A percentile compares a stretch with the other conserved stretches of the same genome.
These are phyloP conservation scores for Salvia splendens DNA, from an alignment of 257 asterid genomes.

Conservation along the genomic window DNA sequence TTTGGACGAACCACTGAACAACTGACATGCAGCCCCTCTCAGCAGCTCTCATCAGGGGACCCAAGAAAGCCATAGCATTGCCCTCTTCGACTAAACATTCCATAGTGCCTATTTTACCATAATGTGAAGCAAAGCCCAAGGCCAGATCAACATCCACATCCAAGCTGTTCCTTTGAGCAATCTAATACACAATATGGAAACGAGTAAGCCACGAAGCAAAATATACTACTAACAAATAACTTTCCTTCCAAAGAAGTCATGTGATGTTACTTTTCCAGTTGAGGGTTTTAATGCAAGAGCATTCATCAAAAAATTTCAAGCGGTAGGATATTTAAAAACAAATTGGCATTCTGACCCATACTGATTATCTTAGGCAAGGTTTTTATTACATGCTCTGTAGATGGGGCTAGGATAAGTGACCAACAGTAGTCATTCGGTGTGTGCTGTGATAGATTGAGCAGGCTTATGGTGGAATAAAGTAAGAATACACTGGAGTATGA, in stretches of 20 bases:
- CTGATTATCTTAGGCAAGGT: not conserved
- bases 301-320: slow-evolving; percentile 1
- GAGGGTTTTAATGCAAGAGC: not conserved
- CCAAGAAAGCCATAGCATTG: slow-evolving; percentile 89
- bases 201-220: not conserved
- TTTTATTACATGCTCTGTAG: not conserved
- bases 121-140: slow-evolving; percentile 92
- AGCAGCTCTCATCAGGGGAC: slow-evolving; percentile 97
- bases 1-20: slow-evolving; percentile 83
- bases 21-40: slow-evolving; percentile 95
- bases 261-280: slow-evolving; percentile 5
- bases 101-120: slow-evolving; percentile 88
- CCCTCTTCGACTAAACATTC: slow-evolving; percentile 97
- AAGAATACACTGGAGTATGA: not conserved
- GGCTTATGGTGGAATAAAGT: slow-evolving; percentile 5
- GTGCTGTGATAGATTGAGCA: not conserved
- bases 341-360: slow-evolving; percentile 1
- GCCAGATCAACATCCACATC: slow-evolving; percentile 98
- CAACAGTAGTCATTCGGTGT: not conserved
- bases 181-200: slow-evolving; percentile 45
- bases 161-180: slow-evolving; percentile 97
- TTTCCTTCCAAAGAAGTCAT: slow-evolving; percentile 4
- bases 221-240: slow-evolving; percentile 9
- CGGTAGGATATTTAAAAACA: not conserved
- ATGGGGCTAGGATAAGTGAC: not conserved